Evolutionary conservation across 148 eudicot genomes (phyloP).

Genomic region (Suaeda aralocaspica): DNA sequence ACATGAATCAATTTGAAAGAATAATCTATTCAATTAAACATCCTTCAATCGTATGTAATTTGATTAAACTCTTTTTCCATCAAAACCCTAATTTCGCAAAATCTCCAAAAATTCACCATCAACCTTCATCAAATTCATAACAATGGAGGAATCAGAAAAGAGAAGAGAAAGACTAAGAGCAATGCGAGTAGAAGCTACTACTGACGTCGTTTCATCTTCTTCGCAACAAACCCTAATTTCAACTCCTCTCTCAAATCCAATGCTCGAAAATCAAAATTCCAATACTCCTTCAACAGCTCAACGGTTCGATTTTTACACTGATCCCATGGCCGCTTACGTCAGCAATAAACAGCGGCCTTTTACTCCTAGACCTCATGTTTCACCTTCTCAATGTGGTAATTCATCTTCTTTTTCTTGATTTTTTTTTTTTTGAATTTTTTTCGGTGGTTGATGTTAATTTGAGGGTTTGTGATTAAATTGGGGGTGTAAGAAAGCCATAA

Average conservation of each 20-base stretch:
- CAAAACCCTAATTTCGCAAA: neutral
- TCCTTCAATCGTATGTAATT: too few relatives aligned
- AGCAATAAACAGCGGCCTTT: conserved; percentile 36
- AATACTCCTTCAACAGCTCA: conserved; percentile 20
- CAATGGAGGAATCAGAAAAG: conserved; percentile 81
- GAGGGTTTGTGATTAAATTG: neutral
- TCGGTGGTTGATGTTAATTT: neutral
- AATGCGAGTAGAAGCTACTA: conserved; percentile 66
- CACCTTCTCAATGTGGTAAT: conserved; percentile 23
- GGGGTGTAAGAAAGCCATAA: neutral
- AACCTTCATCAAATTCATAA: neutral
- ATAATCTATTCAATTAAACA: too few relatives aligned
- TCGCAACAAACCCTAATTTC: neutral
- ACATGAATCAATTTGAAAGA: too few relatives aligned
- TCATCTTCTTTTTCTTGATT: neutral
- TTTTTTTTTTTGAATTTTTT: neutral
- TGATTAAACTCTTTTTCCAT: neutral
- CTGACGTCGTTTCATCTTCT: conserved; percentile 25
- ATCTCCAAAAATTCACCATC: neutral
- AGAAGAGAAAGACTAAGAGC: conserved; percentile 78
- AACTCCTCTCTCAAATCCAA: conserved; percentile 49
- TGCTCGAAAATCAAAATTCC: conserved; percentile 30
- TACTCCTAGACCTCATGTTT: conserved; percentile 2
- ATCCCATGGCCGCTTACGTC: conserved; percentile 77
- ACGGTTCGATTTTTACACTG: conserved; percentile 73